A percentile compares a stretch with the other conserved stretches of the same genome.
Evolutionary conservation across 2,329 filamentous ascomycete species (phyloP).

Genomic region (Aureobasidium melanogenum): DNA sequence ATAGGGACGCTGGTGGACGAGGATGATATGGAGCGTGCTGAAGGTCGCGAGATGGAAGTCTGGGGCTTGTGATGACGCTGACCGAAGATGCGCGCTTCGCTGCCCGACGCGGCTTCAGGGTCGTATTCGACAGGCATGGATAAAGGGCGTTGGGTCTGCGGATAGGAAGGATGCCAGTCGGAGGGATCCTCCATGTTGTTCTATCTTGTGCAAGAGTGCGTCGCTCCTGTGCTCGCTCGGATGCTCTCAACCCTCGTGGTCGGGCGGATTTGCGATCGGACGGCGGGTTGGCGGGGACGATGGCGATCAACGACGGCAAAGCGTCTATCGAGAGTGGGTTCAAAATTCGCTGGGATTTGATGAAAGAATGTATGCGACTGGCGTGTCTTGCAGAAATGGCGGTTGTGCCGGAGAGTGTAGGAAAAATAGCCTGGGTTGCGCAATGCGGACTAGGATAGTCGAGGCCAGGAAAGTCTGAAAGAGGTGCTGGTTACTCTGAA

Average conservation of each 20-base stretch:
- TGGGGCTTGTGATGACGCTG: constrained; percentile 4
- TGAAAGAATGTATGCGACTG: neutral
- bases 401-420: neutral
- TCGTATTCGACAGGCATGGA: constrained; percentile 16
- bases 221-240: neutral
- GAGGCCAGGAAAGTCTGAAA: neutral
- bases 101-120: neutral
- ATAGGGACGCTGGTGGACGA: constrained; percentile 36
- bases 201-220: neutral
- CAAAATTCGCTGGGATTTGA: neutral
- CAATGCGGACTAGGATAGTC: neutral
- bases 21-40: constrained; percentile 12
- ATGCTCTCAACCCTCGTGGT: constrained; percentile 1
- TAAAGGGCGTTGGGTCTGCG: constrained; percentile 13
- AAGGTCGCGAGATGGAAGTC: constrained; percentile 5
- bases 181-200: constrained; percentile 14
- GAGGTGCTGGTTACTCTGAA: neutral
- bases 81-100: constrained; percentile 6
- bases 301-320: constrained; percentile 1
- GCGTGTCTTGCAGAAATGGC: neutral
- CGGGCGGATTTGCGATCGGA: constrained; percentile 1
- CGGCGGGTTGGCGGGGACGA: neutral
- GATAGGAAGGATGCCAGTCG: constrained; percentile 15
- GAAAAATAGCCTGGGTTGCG: constrained; percentile 4
- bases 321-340: neutral